Evolutionary conservation across 139 green algal genomes (phyloP).

Genomic region (Micromonas commoda): DNA sequence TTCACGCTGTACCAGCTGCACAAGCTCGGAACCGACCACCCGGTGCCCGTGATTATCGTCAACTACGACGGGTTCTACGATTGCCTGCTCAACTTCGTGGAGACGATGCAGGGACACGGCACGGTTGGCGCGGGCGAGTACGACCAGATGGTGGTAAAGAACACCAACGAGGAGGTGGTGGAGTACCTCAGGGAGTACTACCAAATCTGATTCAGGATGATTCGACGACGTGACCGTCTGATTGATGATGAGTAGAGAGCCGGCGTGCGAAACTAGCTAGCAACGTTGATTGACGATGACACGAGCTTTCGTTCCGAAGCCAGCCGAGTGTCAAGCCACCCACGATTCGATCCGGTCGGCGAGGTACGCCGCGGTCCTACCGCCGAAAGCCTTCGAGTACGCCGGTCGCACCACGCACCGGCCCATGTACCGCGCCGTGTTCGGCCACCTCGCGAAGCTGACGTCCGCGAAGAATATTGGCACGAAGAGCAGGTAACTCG

Average conservation of each 20-base stretch:
- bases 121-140: not conserved
- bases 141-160: not conserved
- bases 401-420: not conserved
- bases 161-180: slow-evolving; percentile 19
- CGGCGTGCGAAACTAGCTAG: no score
- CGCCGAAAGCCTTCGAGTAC: slow-evolving; percentile 30
- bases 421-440: slow-evolving; percentile 24
- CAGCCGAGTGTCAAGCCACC: no score
- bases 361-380: not conserved
- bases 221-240: no score
- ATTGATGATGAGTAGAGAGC: no score
- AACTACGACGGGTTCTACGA: slow-evolving; percentile 26
- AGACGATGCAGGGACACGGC: slow-evolving; percentile 14
- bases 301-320: no score
- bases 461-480: slow-evolving; percentile 33
- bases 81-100: slow-evolving; percentile 11
- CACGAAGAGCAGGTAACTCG: slow-evolving; percentile 31
- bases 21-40: slow-evolving; percentile 28
- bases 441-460: slow-evolving; percentile 11
- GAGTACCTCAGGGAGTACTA: slow-evolving; percentile 9
- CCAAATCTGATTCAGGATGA: no score
- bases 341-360: not conserved
- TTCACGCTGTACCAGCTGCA: slow-evolving; percentile 26
- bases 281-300: no score
- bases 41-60: slow-evolving; percentile 18